A percentile compares a stretch with the other conserved stretches of the same genome.
Conservation (phyloP, 164 flowering plant genomes). For the Annona cherimola region DNA sequence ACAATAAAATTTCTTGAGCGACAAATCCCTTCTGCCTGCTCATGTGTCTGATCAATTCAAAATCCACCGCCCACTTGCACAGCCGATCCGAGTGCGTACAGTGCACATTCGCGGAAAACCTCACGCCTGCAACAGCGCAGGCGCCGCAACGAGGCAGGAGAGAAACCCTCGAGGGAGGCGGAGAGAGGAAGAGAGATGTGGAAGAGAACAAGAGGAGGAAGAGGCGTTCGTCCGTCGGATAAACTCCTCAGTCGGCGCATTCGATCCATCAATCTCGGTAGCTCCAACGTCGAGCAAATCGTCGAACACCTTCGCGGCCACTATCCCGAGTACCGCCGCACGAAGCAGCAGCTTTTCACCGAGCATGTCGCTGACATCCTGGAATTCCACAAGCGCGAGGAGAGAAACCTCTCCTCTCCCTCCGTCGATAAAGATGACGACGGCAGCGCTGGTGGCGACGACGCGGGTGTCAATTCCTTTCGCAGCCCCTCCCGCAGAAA, state of each 20-base stretch:
- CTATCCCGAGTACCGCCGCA: slow-evolving; percentile 42
- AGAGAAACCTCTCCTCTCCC: slow-evolving; percentile 4
- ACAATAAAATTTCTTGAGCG: too few relatives aligned
- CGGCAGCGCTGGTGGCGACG: background rate
- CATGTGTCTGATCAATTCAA: too few relatives aligned
- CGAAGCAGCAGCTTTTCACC: slow-evolving; percentile 30
- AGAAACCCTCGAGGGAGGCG: background rate
- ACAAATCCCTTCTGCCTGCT: too few relatives aligned
- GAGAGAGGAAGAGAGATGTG: slow-evolving; percentile 15
- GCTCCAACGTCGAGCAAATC: slow-evolving; percentile 29
- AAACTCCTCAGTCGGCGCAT: slow-evolving; percentile 30
- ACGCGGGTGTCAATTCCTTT: background rate
- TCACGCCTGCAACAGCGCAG: too few relatives aligned
- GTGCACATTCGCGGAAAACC: too few relatives aligned
- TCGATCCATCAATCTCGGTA: slow-evolving; percentile 20
- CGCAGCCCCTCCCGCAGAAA: slow-evolving; percentile 22
- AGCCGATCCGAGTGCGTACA: too few relatives aligned
- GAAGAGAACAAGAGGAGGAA: slow-evolving; percentile 3
- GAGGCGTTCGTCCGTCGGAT: background rate
- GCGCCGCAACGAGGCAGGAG: too few relatives aligned
- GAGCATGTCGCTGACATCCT: slow-evolving; percentile 27
- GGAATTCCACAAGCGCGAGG: background rate
- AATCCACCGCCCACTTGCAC: too few relatives aligned
- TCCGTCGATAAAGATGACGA: slow-evolving; percentile 17
- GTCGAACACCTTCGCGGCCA: slow-evolving; percentile 44